These are phyloP conservation scores for Camellia oleifera DNA, from an alignment of 179 eudicot genomes.

Conservation along the genomic window DNA sequence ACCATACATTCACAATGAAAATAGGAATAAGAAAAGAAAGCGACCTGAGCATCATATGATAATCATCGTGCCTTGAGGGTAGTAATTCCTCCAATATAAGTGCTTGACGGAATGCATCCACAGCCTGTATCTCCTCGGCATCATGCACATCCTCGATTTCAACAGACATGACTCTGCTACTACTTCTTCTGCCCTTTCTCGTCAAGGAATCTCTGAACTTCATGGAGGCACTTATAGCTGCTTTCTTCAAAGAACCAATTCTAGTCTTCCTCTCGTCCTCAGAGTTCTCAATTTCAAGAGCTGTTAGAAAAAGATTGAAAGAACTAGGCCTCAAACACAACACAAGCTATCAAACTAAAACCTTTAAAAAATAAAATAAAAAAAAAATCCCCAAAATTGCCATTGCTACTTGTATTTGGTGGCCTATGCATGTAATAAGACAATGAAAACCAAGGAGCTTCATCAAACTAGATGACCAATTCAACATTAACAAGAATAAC, in stretches of 20 bases:
- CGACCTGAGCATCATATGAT: slow-evolving; percentile 65
- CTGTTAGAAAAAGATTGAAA: slow-evolving; percentile 1
- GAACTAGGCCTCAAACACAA: background rate
- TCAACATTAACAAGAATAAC: background rate
- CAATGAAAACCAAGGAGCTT: background rate
- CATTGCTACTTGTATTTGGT: background rate
- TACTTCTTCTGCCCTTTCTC: slow-evolving; percentile 54
- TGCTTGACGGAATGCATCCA: slow-evolving; percentile 54
- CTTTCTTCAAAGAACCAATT: slow-evolving; percentile 51
- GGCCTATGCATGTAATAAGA: slow-evolving; percentile 4
- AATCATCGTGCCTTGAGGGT: slow-evolving; percentile 58
- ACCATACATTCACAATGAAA: background rate
- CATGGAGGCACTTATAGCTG: slow-evolving; percentile 46
- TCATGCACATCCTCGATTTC: slow-evolving; percentile 60
- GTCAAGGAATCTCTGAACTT: slow-evolving; percentile 57
- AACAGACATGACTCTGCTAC: slow-evolving; percentile 47
- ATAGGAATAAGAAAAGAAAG: background rate
- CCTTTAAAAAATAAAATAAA: background rate
- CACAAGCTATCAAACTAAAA: background rate
- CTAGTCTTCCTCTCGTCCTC: slow-evolving; percentile 48
- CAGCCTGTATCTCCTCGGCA: slow-evolving; percentile 54
- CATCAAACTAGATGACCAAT: background rate
- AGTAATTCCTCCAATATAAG: slow-evolving; percentile 47
- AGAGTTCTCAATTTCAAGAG: slow-evolving; percentile 23
- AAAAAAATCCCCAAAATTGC: no score